These are phyloP conservation scores for Populus hybrid DNA, from an alignment of 441 rosid species.

Conservation along the genomic window DNA sequence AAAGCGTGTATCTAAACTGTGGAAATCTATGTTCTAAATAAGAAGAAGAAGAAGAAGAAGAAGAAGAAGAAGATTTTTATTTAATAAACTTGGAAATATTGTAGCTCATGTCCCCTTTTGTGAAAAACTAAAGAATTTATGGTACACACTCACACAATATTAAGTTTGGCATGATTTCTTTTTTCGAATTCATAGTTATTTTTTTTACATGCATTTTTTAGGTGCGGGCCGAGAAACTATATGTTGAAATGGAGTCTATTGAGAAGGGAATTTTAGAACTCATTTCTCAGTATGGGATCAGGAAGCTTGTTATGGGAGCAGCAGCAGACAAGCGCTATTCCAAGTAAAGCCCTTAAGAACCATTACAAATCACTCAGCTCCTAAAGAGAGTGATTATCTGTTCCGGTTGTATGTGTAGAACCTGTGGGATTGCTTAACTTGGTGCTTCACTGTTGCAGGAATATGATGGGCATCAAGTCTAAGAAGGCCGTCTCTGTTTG, in stretches of 20 bases:
- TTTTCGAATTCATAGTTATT: conserved; percentile 10
- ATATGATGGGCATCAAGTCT: conserved; percentile 62
- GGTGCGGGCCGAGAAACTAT: conserved; percentile 70
- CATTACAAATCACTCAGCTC: neutral
- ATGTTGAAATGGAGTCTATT: conserved; percentile 48
- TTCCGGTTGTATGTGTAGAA: neutral
- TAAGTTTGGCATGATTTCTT: neutral
- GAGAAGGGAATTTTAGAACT: conserved; percentile 75
- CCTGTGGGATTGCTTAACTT: conserved; percentile 19
- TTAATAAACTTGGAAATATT: neutral
- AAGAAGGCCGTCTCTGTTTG: conserved; percentile 67
- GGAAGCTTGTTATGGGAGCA: conserved; percentile 93
- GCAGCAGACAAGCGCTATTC: conserved; percentile 73
- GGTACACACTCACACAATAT: neutral
- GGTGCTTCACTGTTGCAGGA: conserved; percentile 50
- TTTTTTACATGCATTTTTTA: conserved; percentile 24
- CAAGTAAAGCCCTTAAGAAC: conserved; percentile 33
- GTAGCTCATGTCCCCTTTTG: neutral
- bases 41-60: neutral
- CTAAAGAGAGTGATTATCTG: conserved; percentile 1
- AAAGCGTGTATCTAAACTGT: neutral
- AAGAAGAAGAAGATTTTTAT: neutral
- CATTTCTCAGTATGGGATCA: conserved; percentile 52
- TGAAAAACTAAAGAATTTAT: neutral
- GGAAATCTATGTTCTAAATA: neutral